Percentiles rank a stretch among this genome's conserved stretches.
Conservation (phyloP, 140 eudicot species). For the Senecio squalidus region DNA sequence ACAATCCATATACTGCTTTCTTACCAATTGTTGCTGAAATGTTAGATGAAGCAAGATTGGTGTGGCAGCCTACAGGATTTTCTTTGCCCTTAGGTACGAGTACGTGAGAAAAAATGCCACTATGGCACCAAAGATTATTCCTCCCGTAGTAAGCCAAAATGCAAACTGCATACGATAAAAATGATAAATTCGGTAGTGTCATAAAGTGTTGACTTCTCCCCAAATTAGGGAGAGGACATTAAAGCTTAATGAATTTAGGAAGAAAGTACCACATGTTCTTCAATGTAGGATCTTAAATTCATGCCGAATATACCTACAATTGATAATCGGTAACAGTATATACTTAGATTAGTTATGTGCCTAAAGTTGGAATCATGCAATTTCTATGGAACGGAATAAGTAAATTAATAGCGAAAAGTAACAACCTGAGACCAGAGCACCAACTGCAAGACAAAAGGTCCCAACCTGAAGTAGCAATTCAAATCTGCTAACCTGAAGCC, state of each 20-base stretch:
- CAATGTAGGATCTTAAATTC: slow-evolving; percentile 94
- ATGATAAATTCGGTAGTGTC: background rate
- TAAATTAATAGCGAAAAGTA: slow-evolving; percentile 1
- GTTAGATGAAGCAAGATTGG: background rate
- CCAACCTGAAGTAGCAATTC: slow-evolving; percentile 98
- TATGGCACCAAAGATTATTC: slow-evolving; percentile 71
- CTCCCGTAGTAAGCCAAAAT: slow-evolving; percentile 93
- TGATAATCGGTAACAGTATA: background rate
- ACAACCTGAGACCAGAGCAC: slow-evolving; percentile 91
- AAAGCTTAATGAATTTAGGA: slow-evolving; percentile 9
- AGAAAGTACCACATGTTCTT: slow-evolving; percentile 69
- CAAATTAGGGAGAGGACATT: background rate
- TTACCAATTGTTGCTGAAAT: background rate
- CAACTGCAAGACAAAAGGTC: slow-evolving; percentile 83
- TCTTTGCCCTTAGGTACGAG: slow-evolving; percentile 69
- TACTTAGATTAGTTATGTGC: background rate
- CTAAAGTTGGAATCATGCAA: background rate
- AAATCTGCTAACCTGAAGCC: slow-evolving; percentile 96
- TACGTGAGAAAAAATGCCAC: slow-evolving; percentile 80
- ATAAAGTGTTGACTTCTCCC: background rate
- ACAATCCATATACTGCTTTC: slow-evolving; percentile 1
- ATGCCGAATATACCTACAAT: slow-evolving; percentile 94
- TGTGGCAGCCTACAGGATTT: slow-evolving; percentile 44
- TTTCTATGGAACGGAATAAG: background rate
- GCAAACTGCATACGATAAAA: slow-evolving; percentile 62